These are phyloP conservation scores for Solanum pimpinellifolium DNA, from an alignment of 257 asterid genomes.

Conservation along the genomic window DNA sequence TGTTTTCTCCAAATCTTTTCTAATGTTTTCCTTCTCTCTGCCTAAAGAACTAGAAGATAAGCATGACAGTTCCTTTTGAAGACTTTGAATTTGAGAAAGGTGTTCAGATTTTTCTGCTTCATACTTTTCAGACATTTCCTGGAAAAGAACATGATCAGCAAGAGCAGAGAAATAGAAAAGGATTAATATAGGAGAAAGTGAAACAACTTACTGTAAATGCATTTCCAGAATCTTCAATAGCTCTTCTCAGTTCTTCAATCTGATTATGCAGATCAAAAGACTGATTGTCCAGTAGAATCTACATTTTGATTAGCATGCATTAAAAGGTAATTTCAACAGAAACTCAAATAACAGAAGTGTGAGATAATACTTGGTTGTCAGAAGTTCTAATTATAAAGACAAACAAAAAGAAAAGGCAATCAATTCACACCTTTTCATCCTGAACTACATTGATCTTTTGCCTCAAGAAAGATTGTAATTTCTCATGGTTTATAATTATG, in stretches of 20 bases:
- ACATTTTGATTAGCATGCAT: constrained; percentile 11
- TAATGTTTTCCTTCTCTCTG: constrained; percentile 71
- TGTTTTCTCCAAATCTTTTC: constrained; percentile 91
- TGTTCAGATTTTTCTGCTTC: constrained; percentile 52
- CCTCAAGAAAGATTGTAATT: constrained; percentile 38
- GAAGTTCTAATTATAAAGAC: not conserved
- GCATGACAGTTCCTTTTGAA: constrained; percentile 47
- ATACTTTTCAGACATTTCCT: constrained; percentile 49
- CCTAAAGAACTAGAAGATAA: constrained; percentile 67
- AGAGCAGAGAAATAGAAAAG: not conserved
- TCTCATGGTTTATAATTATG: constrained; percentile 30
- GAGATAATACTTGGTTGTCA: not conserved
- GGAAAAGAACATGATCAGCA: constrained; percentile 14
- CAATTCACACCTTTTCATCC: constrained; percentile 55
- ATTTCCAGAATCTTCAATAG: constrained; percentile 39
- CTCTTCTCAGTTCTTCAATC: constrained; percentile 39
- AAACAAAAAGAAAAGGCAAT: not conserved
- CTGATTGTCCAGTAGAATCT: constrained; percentile 47
- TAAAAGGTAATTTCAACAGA: not conserved
- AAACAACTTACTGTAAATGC: constrained; percentile 31
- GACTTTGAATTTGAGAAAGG: constrained; percentile 40
- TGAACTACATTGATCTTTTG: constrained; percentile 43
- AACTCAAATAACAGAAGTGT: constrained; percentile 7
- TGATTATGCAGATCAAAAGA: constrained; percentile 42
- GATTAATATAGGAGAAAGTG: not conserved